Percentiles rank a stretch among this genome's conserved stretches.
Conservation (phyloP, 148 eudicot species). For the Cornus kousa region DNA sequence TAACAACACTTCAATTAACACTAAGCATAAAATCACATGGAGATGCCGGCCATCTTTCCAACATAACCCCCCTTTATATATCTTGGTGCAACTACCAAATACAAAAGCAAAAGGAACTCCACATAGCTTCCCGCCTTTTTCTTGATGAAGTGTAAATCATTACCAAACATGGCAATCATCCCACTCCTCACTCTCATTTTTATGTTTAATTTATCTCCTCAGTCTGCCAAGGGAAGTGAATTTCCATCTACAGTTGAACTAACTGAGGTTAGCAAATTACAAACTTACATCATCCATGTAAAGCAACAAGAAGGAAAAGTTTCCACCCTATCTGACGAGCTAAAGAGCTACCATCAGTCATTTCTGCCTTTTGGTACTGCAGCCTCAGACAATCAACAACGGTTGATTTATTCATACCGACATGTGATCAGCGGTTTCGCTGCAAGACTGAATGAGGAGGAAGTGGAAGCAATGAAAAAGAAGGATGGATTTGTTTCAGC, state of each 20-base stretch:
- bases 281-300: constrained; percentile 29
- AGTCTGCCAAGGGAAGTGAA: neutral
- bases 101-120: neutral
- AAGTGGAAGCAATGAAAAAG: constrained; percentile 19
- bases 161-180: neutral
- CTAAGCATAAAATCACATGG: neutral
- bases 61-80: neutral
- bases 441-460: constrained; percentile 19
- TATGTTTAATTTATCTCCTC: neutral
- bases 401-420: constrained; percentile 15
- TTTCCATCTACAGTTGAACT: neutral
- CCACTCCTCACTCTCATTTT: neutral
- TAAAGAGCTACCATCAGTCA: constrained; percentile 10
- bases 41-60: constrained; percentile 2
- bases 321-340: neutral
- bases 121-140: neutral
- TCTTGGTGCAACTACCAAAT: neutral
- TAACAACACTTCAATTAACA: neutral
- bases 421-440: constrained; percentile 30
- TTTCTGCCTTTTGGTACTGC: constrained; percentile 2
- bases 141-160: neutral
- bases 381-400: neutral
- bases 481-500: constrained; percentile 22
- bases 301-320: neutral
- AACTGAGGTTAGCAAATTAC: neutral